Conservation (phyloP, 2,329 filamentous ascomycete species). For the Penicillium crustosum region DNA sequence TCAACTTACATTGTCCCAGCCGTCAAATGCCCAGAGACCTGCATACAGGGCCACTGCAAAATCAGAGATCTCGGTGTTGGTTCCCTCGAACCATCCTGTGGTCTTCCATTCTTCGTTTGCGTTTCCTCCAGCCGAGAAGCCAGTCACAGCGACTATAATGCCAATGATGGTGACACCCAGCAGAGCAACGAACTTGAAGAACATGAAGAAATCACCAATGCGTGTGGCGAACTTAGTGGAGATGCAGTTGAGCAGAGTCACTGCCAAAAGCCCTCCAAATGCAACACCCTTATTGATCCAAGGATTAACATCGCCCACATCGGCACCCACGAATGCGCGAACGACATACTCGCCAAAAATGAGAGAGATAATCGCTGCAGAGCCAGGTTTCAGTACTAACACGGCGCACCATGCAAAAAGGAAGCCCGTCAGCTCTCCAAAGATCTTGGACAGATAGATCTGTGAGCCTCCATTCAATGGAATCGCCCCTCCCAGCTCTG, state of each 20-base stretch:
- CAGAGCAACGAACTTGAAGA: conserved; percentile 90
- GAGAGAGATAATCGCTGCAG: conserved; percentile 90
- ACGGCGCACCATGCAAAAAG: conserved; percentile 96
- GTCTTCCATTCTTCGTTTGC: conserved; percentile 85
- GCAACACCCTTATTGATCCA: conserved; percentile 93
- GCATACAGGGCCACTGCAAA: conserved; percentile 96
- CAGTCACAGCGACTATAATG: conserved; percentile 84
- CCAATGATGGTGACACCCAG: conserved; percentile 83
- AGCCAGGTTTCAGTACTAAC: conserved; percentile 88
- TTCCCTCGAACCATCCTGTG: conserved; percentile 83
- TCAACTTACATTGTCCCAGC: conserved; percentile 88
- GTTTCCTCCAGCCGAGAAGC: conserved; percentile 72
- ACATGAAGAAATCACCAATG: conserved; percentile 91
- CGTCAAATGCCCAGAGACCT: conserved; percentile 96
- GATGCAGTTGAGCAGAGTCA: conserved; percentile 85
- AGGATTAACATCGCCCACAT: conserved; percentile 73
- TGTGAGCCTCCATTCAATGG: conserved; percentile 93
- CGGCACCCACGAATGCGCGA: conserved; percentile 79
- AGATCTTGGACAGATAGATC: conserved; percentile 92
- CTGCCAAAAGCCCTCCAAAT: conserved; percentile 68
- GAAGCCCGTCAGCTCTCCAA: conserved; percentile 89
- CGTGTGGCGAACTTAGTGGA: conserved; percentile 86
- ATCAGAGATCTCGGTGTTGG: conserved; percentile 72
- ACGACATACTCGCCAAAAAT: conserved; percentile 99
- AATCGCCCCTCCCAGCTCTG: conserved; percentile 92